Conservation (phyloP, 306 rosid species). For the Medicago truncatula region MtrunA17r5.0-ANR NC_053042.1:30969501-30970000, state of each 20-base stretch:
- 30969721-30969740: constrained; percentile 64
- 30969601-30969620: constrained; percentile 76
- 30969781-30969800: constrained; percentile 60
- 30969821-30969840: constrained; percentile 56
- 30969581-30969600: constrained; percentile 69
- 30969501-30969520: constrained; percentile 14
- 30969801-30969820: constrained; percentile 73
- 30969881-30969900: constrained; percentile 16
- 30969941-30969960: neutral
- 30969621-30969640: constrained; percentile 84
- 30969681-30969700: constrained; percentile 70
- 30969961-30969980: constrained; percentile 58
- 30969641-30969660: constrained; percentile 62
- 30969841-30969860: constrained; percentile 15
- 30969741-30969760: constrained; percentile 81
- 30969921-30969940: neutral
- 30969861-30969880: constrained; percentile 14
- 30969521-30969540: constrained; percentile 23
- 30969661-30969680: constrained; percentile 68
- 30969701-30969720: constrained; percentile 64
- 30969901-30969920: neutral
- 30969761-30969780: constrained; percentile 65
- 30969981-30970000: constrained; percentile 58
- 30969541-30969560: constrained; percentile 26
- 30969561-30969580: constrained; percentile 74